A percentile compares a stretch with the other conserved stretches of the same genome.
Evolutionary conservation across 1,139 yeast species (phyloP).

Genomic region (Candida gigantensis): DNA sequence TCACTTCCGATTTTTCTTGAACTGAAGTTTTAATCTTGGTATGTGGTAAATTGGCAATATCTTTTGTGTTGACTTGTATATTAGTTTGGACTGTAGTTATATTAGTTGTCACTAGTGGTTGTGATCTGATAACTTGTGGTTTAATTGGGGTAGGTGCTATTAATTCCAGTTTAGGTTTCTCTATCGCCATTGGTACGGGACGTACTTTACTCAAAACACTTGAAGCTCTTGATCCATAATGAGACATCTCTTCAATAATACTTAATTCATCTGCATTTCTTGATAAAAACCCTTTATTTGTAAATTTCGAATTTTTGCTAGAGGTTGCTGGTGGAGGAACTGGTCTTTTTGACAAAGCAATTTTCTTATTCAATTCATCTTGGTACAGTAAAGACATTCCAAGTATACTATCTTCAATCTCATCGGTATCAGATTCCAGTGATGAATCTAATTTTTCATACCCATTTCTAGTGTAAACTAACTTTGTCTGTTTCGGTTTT

Average conservation of each 20-base stretch:
- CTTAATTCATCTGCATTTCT: slow-evolving; percentile 38
- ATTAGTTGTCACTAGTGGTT: too few species aligned
- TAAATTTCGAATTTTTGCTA: slow-evolving; percentile 22
- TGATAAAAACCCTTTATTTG: slow-evolving; percentile 19
- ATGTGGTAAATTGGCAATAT: too few species aligned
- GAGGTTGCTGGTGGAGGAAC: slow-evolving; percentile 27
- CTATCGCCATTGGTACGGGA: background rate
- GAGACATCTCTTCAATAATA: slow-evolving; percentile 44
- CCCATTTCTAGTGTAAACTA: slow-evolving; percentile 39
- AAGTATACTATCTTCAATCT: slow-evolving; percentile 5
- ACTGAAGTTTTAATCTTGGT: too few species aligned
- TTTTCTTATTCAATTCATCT: slow-evolving; percentile 6
- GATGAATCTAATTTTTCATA: slow-evolving; percentile 39
- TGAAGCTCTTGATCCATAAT: slow-evolving; percentile 31
- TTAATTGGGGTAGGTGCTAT: too few species aligned
- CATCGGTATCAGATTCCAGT: slow-evolving; percentile 26
- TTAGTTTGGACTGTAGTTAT: too few species aligned
- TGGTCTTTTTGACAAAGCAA: slow-evolving; percentile 20
- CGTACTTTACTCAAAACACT: slow-evolving; percentile 21
- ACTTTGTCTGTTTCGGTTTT: slow-evolving; percentile 19
- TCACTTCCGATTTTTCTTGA: background rate
- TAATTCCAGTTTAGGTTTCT: too few species aligned
- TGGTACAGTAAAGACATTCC: slow-evolving; percentile 1
- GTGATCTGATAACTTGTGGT: too few species aligned
- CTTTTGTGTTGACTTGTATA: too few species aligned